Evolutionary conservation across 768 basidiomycete species (phyloP), one percentile per base, ranked within the genome.

Genomic region (Boletus coccyginus): DNA sequence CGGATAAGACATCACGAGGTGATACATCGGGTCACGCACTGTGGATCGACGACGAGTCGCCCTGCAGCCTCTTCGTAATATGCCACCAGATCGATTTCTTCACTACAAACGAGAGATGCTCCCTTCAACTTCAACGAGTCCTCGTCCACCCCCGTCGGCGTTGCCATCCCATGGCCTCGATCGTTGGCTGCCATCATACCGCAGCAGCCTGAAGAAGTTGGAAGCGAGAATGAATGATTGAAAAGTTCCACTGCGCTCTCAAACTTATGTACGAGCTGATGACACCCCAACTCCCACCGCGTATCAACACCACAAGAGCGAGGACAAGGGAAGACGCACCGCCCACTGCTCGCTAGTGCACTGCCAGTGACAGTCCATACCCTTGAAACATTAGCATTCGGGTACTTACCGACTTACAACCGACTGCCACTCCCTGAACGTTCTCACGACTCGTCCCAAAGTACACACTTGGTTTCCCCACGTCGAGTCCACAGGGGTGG

Each of bases 31-130:
- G 21, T 33, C 33, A 76, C 81, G 21, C 55, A 84, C 85, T 75
- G 70, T 13, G 85, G 84, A 66, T 87, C 84, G 13, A 87, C 73
- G 49, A 87, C 81, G 41, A 87, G 70, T 19, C 85, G 75, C 11
- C 85, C 86, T 1, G 82, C 83, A 56, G 74, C 72, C 12, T 75
- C 66, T 58, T 86, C 84, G 46, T 86, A 83, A 55, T 81, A 83
- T 0, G 66, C 52, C 24, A 66, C 50, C 38, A 78, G 57, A 55
- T 79, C 74, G 12, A 79, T 46, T 5, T 67, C 67, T 24, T 54
- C 46, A 5, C 5, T 27, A 2, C 32, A 48, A 3, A 9, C 7
- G 1, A 6, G 29, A 8, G 3, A 10, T 2, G 0, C 24, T 14
- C 41, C 53, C 19, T 52, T 46, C 21, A 21, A 21, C 9, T 58